Base-by-base conservation (phyloP, 2,329 filamentous ascomycete genomes). In the Epicoccum nigrum region DNA sequence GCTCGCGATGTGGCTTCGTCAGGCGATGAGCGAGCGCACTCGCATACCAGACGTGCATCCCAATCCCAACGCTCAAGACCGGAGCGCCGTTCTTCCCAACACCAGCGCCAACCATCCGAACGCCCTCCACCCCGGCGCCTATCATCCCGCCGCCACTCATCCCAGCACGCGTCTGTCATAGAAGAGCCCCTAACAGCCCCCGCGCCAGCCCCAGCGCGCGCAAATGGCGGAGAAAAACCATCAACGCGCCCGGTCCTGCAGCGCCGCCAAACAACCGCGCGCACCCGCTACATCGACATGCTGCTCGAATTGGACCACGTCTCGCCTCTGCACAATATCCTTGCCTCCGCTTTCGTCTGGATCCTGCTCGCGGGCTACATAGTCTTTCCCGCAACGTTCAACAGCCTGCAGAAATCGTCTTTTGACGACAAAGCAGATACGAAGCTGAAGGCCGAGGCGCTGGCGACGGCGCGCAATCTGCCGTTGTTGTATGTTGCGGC, bases 361-460 rank as follows among this genome's bases (percentile, higher is more conserved):
- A 71, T 81, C 37, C 72, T 83, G 2, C 74, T 83, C 1, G 77
- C 77, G 0, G 80, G 80, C 21, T 83, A 82, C 68, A 70, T 83
- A 13, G 72, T 83, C 33, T 75, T 81, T 28, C 80, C 80, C 0
- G 79, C 77, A 5, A 81, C 79, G 0, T 83, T 82, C 60, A 81
- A 76, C 30, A 76, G 71, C 25, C 65, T 79, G 35, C 70, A 75
- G 47, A 63, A 65, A 13, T 60, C 70, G 19, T 45, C 64, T 7
- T 42, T 69, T 11, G 61, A 71, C 21, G 56, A 62, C 6, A 65
- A 65, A 28, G 59, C 59, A 13, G 43, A 60, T 20, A 54, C 42
- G 12, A 40, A 37, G 4, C 33, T 59, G 1, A 58, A 71, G n/a
- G 58, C 56, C 12, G 56, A 70, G 28, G 59, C 63, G 3, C 61